Evolutionary conservation across 192 early-diverging fungal genomes (phyloP).

Genomic region (Thamnidium elegans): DNA sequence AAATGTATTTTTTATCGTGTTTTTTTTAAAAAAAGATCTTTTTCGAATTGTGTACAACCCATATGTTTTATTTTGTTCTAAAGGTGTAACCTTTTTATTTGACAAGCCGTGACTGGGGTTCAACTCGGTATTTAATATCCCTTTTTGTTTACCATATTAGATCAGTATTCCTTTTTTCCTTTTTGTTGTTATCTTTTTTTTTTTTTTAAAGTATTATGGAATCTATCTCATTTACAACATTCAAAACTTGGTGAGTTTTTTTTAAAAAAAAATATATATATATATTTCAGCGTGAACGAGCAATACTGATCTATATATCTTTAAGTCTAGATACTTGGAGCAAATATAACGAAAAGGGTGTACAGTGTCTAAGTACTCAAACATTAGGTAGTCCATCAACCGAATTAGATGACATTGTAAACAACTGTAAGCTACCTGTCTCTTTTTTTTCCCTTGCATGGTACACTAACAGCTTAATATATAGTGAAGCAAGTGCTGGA

Average conservation of each 20-base stretch:
- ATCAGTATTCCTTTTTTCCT: too few species aligned
- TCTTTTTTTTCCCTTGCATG: background rate
- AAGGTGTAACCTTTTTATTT: too few species aligned
- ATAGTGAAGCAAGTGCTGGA: conserved; percentile 10
- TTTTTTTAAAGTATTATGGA: background rate
- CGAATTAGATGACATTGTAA: conserved; percentile 5
- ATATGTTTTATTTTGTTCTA: too few species aligned
- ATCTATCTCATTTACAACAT: conserved; percentile 2
- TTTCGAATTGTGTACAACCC: too few species aligned
- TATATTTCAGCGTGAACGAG: background rate
- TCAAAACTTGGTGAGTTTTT: conserved; percentile 3
- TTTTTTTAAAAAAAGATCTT: too few species aligned
- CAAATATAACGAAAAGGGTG: conserved; percentile 12
- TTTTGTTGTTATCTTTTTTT: too few species aligned
- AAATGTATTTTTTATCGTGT: too few species aligned
- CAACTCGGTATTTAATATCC: too few species aligned
- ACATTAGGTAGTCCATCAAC: background rate
- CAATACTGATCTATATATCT: too few species aligned
- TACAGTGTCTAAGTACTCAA: background rate
- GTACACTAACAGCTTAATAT: too few species aligned
- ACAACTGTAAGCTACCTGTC: conserved; percentile 2
- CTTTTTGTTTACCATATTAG: too few species aligned
- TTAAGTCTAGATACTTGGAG: conserved; percentile 9
- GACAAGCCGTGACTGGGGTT: too few species aligned
- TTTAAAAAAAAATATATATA: background rate